Base-by-base conservation (phyloP, 164 flowering plant species). In the Magnolia sinica region DNA sequence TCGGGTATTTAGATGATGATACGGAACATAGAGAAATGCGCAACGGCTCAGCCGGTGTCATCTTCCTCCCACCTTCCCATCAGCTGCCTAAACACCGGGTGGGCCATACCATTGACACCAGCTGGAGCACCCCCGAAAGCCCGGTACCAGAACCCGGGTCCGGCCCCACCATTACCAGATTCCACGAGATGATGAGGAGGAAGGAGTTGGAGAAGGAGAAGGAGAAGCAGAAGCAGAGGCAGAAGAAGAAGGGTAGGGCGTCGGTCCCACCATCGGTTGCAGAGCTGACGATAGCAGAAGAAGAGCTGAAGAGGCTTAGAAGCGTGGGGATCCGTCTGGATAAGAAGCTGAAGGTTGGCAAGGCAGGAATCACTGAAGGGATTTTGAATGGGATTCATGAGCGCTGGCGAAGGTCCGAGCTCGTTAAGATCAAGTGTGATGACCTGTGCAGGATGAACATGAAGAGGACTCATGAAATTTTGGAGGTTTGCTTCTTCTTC, bases 301-400 rank as follows among this genome's bases (percentile, higher is more conserved):
- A 70, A 83, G 98, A 94, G 84, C 69, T 94, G 84, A 86, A 79
- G 87, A 80, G 98, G 88, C 79, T 96, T 82, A 84, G 78, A 81
- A 76, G 71, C 8, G 14, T 84, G 31, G 99, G 98, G 80, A 85
- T 92, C 55, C 80, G 67, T 50, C 19, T 88, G 86, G 86, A 67
- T 83, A 85, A 85, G 90, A 91, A 85, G 86, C 66, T 96, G 83
- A 94, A 89, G 84, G 80, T 96, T 13, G 98, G 98, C 59, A 93
- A 91, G 73, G 94, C 97, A 3, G 99, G 99, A 72, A 84, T 96
- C 19, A 96, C 98, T 1, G 98, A 96, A 76, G 98, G 98, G 74
- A 87, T 96, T 78, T 94, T 96, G 80, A 94, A 92, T 83, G 94
- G 97, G 75, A 93, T 96, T 80, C 98, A 94, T 76, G 98, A 96